A percentile compares a stretch with the other conserved stretches of the same genome.
phyloP scores from a whole-genome alignment of 2,329 filamentous ascomycete genomes.

The Thermoascus crustaceus region DNA sequence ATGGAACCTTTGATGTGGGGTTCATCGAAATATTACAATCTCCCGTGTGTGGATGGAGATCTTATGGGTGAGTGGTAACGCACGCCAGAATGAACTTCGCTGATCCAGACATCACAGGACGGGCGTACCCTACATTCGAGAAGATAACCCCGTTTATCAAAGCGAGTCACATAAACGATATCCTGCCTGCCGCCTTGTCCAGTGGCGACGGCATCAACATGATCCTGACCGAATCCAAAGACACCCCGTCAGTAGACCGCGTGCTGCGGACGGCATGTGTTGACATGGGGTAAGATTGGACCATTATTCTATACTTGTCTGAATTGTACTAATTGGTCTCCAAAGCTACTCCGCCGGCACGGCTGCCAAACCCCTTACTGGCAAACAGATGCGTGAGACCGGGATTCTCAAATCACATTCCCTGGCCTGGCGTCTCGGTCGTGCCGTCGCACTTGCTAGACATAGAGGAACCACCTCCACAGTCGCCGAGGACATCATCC shows the following conservation, averaged over 20 bases:
- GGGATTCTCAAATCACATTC: constrained; percentile 47
- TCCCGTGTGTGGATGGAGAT: constrained; percentile 39
- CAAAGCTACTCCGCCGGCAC: constrained; percentile 5
- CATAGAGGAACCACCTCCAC: constrained; percentile 9
- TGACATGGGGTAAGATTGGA: constrained; percentile 9
- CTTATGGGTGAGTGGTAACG: constrained; percentile 42
- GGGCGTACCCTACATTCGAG: constrained; percentile 9
- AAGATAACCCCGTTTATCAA: constrained; percentile 13
- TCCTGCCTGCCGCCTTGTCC: background rate
- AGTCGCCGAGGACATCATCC: constrained; percentile 12
- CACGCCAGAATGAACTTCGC: constrained; percentile 33
- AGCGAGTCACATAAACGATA: constrained; percentile 23
- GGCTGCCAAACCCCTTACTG: constrained; percentile 28
- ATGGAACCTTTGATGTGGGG: constrained; percentile 29
- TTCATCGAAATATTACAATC: constrained; percentile 21
- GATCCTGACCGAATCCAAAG: constrained; percentile 13
- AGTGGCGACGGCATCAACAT: constrained; percentile 11
- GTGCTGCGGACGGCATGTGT: background rate
- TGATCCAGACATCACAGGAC: background rate
- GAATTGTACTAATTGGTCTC: background rate
- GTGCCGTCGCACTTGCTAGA: constrained; percentile 10
- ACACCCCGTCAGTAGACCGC: constrained; percentile 2
- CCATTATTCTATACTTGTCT: constrained; percentile 6
- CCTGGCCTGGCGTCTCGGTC: constrained; percentile 41
- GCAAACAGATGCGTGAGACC: constrained; percentile 44